Conservation (phyloP, 805 yeast species). For the Nakazawaea anatomiae region DNA sequence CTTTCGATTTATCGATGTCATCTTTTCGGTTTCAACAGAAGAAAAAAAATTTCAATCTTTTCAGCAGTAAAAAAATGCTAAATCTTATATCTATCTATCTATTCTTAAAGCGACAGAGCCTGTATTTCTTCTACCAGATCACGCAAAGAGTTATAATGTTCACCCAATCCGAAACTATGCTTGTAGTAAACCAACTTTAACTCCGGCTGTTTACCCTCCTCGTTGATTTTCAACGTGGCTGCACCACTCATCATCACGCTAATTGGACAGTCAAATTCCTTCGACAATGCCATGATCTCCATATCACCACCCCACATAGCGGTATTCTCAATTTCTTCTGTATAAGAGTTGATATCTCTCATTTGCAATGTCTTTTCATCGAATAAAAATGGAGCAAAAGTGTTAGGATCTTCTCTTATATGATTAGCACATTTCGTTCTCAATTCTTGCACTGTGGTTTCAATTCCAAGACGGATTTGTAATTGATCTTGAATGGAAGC, state of each 20-base stretch:
- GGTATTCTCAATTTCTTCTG: constrained; percentile 62
- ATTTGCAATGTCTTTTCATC: constrained; percentile 69
- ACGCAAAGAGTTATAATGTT: constrained; percentile 80
- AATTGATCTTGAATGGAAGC: constrained; percentile 83
- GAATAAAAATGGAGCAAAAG: constrained; percentile 75
- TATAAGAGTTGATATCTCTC: constrained; percentile 62
- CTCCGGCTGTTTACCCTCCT: constrained; percentile 44
- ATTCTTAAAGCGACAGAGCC: no score
- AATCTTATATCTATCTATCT: no score
- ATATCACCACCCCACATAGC: constrained; percentile 96
- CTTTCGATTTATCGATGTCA: neutral
- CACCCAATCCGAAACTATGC: constrained; percentile 86
- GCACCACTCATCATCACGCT: constrained; percentile 75
- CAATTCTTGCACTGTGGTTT: constrained; percentile 41
- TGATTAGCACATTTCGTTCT: constrained; percentile 62
- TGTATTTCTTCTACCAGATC: constrained; percentile 13
- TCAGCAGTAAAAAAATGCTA: neutral
- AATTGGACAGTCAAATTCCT: constrained; percentile 68
- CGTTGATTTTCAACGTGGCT: constrained; percentile 59
- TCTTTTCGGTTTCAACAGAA: neutral
- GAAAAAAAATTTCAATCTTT: neutral
- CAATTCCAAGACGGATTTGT: constrained; percentile 38
- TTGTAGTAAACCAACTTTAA: constrained; percentile 76
- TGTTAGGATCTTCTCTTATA: constrained; percentile 58
- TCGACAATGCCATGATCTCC: constrained; percentile 79